Evolutionary conservation across 176 grass and related monocot species (phyloP).

Genomic region (Saccharum spontaneum): DNA sequence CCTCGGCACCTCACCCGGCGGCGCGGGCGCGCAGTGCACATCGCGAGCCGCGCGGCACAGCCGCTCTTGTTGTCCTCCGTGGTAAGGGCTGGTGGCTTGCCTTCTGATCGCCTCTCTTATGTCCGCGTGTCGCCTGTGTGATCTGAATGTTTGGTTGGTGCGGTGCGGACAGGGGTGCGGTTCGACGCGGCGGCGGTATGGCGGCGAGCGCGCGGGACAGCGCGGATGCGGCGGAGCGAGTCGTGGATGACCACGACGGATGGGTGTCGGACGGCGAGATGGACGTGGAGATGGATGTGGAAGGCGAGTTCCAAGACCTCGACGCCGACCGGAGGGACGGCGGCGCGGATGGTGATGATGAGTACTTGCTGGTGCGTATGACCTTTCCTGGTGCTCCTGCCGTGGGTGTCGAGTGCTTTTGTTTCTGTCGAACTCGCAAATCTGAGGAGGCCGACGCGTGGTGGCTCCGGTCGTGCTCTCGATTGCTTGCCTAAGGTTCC

Average conservation of each 20-base stretch:
- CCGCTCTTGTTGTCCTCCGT: neutral
- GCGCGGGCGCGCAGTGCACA: neutral
- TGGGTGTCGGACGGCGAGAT: constrained; percentile 49
- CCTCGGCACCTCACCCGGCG: neutral
- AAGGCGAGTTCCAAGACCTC: constrained; percentile 5
- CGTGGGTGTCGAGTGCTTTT: neutral
- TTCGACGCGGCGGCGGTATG: constrained; percentile 17
- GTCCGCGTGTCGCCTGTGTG: neutral
- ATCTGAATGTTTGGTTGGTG: constrained; percentile 25
- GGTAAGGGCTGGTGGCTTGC: neutral
- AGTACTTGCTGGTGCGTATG: constrained; percentile 48
- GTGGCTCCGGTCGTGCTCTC: neutral
- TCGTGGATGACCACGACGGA: constrained; percentile 13
- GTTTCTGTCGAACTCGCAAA: neutral
- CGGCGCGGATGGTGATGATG: constrained; percentile 34
- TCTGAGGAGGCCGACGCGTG: neutral
- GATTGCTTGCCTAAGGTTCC: neutral
- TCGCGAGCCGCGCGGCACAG: neutral
- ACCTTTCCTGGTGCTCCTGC: neutral
- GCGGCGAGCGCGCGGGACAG: constrained; percentile 26
- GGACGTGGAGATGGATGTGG: constrained; percentile 38
- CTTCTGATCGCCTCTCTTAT: neutral
- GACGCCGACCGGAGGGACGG: constrained; percentile 14
- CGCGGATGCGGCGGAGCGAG: neutral
- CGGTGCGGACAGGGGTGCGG: constrained; percentile 23